These are phyloP conservation scores for Botrytis galanthina DNA, from an alignment of 2,329 filamentous ascomycete species.

Conservation along the genomic window DNA sequence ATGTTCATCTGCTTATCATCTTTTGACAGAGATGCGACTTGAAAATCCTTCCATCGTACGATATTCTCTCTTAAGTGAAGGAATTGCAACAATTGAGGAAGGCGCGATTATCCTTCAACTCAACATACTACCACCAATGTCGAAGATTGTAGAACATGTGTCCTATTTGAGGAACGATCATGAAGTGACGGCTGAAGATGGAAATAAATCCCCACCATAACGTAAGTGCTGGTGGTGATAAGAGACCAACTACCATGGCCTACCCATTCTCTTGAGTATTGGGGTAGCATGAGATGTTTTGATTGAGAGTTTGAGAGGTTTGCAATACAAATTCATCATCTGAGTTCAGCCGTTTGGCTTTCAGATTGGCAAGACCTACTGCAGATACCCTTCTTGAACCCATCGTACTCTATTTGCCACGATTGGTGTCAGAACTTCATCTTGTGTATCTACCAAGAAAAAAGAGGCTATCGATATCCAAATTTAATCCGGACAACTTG, in stretches of 20 bases:
- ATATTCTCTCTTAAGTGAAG: not conserved
- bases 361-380: not conserved
- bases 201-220: not conserved
- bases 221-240: not conserved
- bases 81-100: not conserved
- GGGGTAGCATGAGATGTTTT: too few relatives aligned
- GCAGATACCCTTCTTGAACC: not conserved
- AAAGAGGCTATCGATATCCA: not conserved
- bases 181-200: not conserved
- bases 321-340: not conserved
- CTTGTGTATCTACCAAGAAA: not conserved
- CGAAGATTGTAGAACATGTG: not conserved
- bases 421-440: not conserved
- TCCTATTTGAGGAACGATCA: not conserved
- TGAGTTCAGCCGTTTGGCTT: not conserved
- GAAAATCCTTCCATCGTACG: not conserved
- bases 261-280: not conserved
- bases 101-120: not conserved
- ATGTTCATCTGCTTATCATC: not conserved
- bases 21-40: not conserved
- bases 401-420: not conserved
- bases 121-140: not conserved
- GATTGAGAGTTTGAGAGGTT: too few relatives aligned
- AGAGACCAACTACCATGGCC: not conserved
- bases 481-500: not conserved